phyloP scores from a whole-genome alignment of 176 grass and related monocot species.

The Eragrostis nindensis region DNA sequence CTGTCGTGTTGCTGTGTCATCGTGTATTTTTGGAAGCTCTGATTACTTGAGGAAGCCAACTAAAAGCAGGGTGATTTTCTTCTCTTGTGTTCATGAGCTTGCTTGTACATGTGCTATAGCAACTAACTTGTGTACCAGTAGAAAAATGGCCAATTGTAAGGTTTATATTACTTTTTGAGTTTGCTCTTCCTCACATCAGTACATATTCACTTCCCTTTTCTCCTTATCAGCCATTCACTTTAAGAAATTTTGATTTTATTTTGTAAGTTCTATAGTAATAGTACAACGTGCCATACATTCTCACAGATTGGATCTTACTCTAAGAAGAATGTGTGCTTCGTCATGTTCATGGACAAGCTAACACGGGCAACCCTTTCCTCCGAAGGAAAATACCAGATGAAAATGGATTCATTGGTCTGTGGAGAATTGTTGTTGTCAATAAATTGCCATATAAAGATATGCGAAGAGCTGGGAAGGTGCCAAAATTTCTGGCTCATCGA shows the following conservation, averaged over 20 bases:
- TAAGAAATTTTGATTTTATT: constrained; percentile 17
- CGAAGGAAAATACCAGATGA: constrained; percentile 73
- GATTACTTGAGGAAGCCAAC: constrained; percentile 90
- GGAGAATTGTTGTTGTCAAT: constrained; percentile 81
- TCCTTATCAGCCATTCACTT: neutral
- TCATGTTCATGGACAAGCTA: constrained; percentile 95
- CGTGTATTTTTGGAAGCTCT: constrained; percentile 94
- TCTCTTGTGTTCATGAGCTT: constrained; percentile 25
- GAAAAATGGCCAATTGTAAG: constrained; percentile 23
- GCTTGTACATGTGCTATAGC: neutral
- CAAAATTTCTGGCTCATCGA: constrained; percentile 81
- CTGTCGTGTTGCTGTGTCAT: constrained; percentile 77
- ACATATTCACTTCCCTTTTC: neutral
- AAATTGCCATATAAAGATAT: constrained; percentile 81
- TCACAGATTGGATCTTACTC: constrained; percentile 78
- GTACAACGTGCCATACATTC: constrained; percentile 43
- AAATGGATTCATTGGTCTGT: constrained; percentile 73
- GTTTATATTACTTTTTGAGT: constrained; percentile 25
- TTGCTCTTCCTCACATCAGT: constrained; percentile 3
- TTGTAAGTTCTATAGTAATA: constrained; percentile 17
- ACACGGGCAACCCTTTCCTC: constrained; percentile 79
- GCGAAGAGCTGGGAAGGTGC: constrained; percentile 85
- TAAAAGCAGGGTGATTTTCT: constrained; percentile 75
- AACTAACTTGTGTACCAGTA: constrained; percentile 26
- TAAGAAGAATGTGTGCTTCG: constrained; percentile 89